These are phyloP conservation scores for Acacia crassicarpa DNA, from an alignment of 306 rosid genomes.

Conservation along the genomic window DNA sequence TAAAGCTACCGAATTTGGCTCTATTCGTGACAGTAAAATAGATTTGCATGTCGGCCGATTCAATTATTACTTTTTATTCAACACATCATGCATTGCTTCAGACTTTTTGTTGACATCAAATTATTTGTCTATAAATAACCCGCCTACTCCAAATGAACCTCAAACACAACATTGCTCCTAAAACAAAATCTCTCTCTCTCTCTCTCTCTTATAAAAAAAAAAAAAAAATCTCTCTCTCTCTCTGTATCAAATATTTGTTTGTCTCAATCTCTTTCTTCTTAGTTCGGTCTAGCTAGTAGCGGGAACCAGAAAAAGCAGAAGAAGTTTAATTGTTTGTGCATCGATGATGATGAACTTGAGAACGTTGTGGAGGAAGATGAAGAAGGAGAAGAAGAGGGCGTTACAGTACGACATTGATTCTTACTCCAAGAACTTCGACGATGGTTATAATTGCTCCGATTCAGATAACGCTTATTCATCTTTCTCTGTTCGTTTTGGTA, in stretches of 20 bases:
- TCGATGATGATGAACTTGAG: slow-evolving; percentile 41
- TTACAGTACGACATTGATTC: slow-evolving; percentile 57
- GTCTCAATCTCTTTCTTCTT: not conserved
- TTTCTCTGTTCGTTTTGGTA: slow-evolving; percentile 71
- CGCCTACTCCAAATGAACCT: not conserved
- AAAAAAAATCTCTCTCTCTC: not conserved
- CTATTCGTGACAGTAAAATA: too few relatives aligned
- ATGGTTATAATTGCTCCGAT: slow-evolving; percentile 43
- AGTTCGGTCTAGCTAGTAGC: not conserved
- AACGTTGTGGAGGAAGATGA: slow-evolving; percentile 53
- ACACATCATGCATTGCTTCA: not conserved
- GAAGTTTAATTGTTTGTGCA: not conserved
- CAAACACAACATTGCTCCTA: not conserved
- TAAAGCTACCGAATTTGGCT: not conserved
- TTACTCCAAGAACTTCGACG: slow-evolving; percentile 66
- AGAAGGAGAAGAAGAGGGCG: slow-evolving; percentile 45
- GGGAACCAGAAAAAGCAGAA: not conserved
- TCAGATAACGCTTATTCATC: slow-evolving; percentile 53
- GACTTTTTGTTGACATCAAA: not conserved
- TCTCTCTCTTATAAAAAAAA: too few relatives aligned
- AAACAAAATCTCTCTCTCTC: not conserved
- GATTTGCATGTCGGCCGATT: not conserved
- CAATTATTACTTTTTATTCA: too few relatives aligned
- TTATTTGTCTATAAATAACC: not conserved
- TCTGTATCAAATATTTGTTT: not conserved